Evolutionary conservation across 2,329 filamentous ascomycete species (phyloP), one percentile per base, ranked within the genome.

Genomic region (Diaporthe citriasiana): DNA sequence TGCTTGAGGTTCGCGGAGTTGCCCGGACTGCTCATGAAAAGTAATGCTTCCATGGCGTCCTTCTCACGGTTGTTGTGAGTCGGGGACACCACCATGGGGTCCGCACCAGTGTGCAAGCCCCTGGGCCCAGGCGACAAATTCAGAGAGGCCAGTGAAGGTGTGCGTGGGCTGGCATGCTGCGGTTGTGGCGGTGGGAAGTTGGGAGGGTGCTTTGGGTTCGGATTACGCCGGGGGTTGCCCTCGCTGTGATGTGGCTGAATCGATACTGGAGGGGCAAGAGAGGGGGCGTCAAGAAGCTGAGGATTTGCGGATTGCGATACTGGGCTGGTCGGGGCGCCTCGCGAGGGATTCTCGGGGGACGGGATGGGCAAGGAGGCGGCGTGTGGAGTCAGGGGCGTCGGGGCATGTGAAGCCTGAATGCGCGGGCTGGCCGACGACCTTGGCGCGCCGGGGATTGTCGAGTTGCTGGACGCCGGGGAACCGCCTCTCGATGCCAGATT

Each of bases 11-110:
- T 91, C 55, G 89, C 86, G 57, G 92, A 93, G 81, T 94, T 93
- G 22, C 92, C 92, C 0, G 93, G 93, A 76, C 92, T 94, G 79
- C 93, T 95, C 91, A 97, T 93, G 79, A 95, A 95, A 35, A 96
- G 85, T 33, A 97, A 83, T 0, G 93, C 93, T 80, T 95, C 94
- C 60, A 96, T 91, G 8, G 94, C 94, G 78, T 96, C 94, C 79
- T 95, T 93, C 80, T 97, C 94, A 69, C 93, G 89, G 12, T 89
- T 85, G 30, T 91, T 91, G 76, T 94, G 92, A 72, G 92, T 92
- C 0, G 92, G 92, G 40, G 93, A 93, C 75, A 91, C 91, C 6
- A 93, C 83, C 22, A 92, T 89, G 10, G 89, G 86, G 71, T 89
- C 88, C 27, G 83, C 81, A 60, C 83, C 83, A 30, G 83, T 82